Base-by-base conservation (phyloP, 192 early-diverging fungal genomes). In the Spinellus fusiger region DNA sequence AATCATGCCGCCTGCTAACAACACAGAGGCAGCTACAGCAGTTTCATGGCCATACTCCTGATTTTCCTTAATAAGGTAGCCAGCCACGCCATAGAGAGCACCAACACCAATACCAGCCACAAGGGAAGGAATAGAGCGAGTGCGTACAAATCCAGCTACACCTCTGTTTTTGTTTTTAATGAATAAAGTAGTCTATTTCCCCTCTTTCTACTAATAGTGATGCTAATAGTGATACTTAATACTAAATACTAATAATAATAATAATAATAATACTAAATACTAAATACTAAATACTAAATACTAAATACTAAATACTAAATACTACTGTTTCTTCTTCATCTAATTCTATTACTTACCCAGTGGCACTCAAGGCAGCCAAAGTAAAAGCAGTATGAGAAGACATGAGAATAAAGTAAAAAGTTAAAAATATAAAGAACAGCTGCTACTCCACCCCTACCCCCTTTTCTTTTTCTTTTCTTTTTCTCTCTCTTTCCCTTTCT, bases 21-120 rank as follows among this genome's bases (percentile, higher is more conserved):
- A 12, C 34, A 52, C 54, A 3, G 76, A 74, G 32, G 76, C 76
- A 51, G 56, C 65, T 29, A 66, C 53, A 38, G 75, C 72, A 26
- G 68, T 71, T 59, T 77, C 75, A 40, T 74, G 61, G 25, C 75
- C 75, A 65, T 77, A 77, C 27, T 71, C 56, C 27, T 48, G 49
- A 49, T 77, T 74, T 23, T 71, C 37, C 46, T 74, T 53, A 12
- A 77, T 71, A 10, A 74, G 34, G 40, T 65, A 70, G 15, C 67
- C 74, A 12, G 74, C 70, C n/a, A 64, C 61, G 55, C 71, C 71
- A n/a, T 76, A 76, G 13, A 73, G 53, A 5, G 59, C 37, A 23
- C 67, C 71, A 22, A 76, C 62, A 27, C 70, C 66, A 31, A 76
- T 10, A 13, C 74, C 74, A 47, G 74, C 74, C 28, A 59, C 49